These are phyloP conservation scores for Baudoinia panamericana DNA, from an alignment of 495 filamentous ascomycete genomes.

Conservation along the genomic window DNA sequence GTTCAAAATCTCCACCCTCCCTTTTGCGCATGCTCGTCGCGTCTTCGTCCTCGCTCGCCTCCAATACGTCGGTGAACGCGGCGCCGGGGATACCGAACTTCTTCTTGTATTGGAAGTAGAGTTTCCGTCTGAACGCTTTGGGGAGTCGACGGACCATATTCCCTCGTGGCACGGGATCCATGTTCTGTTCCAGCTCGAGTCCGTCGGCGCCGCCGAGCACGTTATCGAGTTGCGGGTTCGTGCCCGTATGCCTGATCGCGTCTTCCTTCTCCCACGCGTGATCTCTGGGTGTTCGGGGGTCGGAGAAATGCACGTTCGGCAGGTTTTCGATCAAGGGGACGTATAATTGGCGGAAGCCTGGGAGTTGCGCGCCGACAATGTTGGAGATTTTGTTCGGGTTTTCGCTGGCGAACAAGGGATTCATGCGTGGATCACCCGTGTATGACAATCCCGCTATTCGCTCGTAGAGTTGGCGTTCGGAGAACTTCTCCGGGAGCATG, in stretches of 20 bases:
- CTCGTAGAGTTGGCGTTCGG: conserved; percentile 73
- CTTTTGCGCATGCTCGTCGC: conserved; percentile 43
- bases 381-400: conserved; percentile 87
- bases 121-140: conserved; percentile 68
- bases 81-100: conserved; percentile 72
- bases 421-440: conserved; percentile 88
- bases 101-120: conserved; percentile 89
- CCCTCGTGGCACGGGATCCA: conserved; percentile 75
- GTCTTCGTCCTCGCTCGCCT: conserved; percentile 56
- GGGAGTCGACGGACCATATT: conserved; percentile 95
- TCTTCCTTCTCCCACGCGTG: conserved; percentile 26
- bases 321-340: conserved; percentile 75
- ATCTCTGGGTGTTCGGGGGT: conserved; percentile 38
- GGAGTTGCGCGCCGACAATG: conserved; percentile 81
- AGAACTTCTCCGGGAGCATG: conserved; percentile 69
- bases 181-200: conserved; percentile 62
- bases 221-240: conserved; percentile 50
- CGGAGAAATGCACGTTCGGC: conserved; percentile 73
- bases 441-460: conserved; percentile 88
- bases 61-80: conserved; percentile 80
- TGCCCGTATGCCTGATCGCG: conserved; percentile 22
- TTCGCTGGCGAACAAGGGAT: conserved; percentile 54
- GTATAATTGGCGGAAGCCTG: conserved; percentile 83
- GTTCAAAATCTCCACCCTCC: conserved; percentile 72
- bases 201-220: conserved; percentile 36